A percentile compares a stretch with the other conserved stretches of the same genome.
Evolutionary conservation across 495 filamentous ascomycete genomes (phyloP).

Genomic region (Podospora pseudopauciseta): DNA sequence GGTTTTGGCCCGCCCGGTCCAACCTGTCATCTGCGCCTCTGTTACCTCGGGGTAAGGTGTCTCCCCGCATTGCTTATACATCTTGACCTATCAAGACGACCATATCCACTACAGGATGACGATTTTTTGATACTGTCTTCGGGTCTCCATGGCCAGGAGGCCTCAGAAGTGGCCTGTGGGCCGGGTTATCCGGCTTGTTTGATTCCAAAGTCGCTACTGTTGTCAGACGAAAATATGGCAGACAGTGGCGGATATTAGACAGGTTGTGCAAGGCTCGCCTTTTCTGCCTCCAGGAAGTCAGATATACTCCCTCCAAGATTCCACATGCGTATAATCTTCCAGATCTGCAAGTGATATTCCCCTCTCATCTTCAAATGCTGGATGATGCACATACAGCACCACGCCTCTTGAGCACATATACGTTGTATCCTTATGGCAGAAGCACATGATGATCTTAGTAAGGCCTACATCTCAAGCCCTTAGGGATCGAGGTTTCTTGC

Average conservation of each 20-base stretch:
- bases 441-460: too few relatives aligned
- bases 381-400: too few relatives aligned
- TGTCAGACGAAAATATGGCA: neutral
- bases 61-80: neutral
- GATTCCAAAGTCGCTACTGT: neutral
- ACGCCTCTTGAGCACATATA: too few relatives aligned
- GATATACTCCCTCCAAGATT: too few relatives aligned
- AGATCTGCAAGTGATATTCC: too few relatives aligned
- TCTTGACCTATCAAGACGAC: neutral
- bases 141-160: neutral
- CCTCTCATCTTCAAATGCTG: too few relatives aligned
- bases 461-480: too few relatives aligned
- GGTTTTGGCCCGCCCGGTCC: neutral
- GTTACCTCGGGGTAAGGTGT: neutral
- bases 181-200: neutral
- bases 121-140: neutral
- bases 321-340: too few relatives aligned
- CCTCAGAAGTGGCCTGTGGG: neutral
- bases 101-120: neutral
- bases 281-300: neutral
- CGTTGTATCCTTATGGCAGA: too few relatives aligned
- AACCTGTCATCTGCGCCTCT: neutral
- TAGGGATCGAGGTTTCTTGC: too few relatives aligned
- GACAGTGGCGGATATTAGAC: neutral
- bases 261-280: neutral